phyloP scores from a whole-genome alignment of 805 yeast genomes.

The Teunomyces atbi region DNA sequence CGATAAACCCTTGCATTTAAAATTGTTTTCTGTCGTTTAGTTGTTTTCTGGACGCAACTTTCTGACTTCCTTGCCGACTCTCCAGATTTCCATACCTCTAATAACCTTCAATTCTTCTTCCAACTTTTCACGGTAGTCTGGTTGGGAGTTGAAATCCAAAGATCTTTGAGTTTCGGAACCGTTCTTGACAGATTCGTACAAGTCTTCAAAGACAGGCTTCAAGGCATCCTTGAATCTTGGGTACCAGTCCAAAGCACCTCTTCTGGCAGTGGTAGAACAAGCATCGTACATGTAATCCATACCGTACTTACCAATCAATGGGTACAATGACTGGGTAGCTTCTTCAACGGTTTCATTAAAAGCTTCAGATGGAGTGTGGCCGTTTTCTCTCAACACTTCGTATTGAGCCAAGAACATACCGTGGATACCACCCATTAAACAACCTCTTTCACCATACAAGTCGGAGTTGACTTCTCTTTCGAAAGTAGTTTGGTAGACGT shows the following conservation, averaged over 20 bases:
- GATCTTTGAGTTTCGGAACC: constrained; percentile 98
- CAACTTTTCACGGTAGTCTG: constrained; percentile 95
- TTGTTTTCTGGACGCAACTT: constrained; percentile 99
- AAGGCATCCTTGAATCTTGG: constrained; percentile 98
- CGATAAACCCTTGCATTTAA: constrained; percentile 9
- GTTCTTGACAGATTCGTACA: constrained; percentile 91
- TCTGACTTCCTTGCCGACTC: constrained; percentile 99
- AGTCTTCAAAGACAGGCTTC: constrained; percentile 96
- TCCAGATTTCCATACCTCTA: constrained; percentile 99
- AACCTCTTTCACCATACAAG: constrained; percentile 99
- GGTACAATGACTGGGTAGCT: constrained; percentile 99
- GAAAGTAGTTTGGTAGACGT: constrained; percentile 99
- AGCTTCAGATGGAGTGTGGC: constrained; percentile 99
- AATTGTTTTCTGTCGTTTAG: constrained; percentile 39
- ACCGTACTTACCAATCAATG: constrained; percentile 98
- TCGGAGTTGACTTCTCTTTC: constrained; percentile 99
- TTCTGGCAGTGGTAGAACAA: constrained; percentile 99
- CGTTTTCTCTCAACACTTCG: constrained; percentile 99
- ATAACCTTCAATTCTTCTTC: constrained; percentile 90
- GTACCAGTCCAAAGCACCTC: constrained; percentile 99
- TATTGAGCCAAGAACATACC: constrained; percentile 99
- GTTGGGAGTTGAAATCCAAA: constrained; percentile 95
- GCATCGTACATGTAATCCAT: constrained; percentile 99
- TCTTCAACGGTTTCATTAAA: constrained; percentile 99
- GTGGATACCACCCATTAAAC: constrained; percentile 99